Percentiles rank a stretch among this genome's conserved stretches.
These are phyloP conservation scores for Peribolospora kevripleyi DNA, from an alignment of 768 basidiomycete genomes.

Conservation along the genomic window DNA sequence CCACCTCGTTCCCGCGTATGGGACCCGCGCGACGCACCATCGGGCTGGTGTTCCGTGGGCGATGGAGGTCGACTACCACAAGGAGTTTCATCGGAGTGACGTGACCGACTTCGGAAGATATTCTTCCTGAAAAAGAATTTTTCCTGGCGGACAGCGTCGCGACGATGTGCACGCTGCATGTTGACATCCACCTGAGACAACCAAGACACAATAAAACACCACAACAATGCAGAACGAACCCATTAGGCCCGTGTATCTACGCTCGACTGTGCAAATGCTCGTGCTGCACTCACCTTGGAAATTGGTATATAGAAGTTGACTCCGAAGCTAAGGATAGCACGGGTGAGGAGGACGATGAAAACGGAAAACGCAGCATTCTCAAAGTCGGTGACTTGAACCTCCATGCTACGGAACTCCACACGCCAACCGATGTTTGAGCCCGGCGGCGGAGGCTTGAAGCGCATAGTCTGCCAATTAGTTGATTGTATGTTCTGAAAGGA, in stretches of 20 bases:
- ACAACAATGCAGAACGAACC: background rate
- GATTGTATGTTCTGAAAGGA: slow-evolving; percentile 71
- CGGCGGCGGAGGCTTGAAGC: slow-evolving; percentile 94
- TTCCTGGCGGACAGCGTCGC: slow-evolving; percentile 46
- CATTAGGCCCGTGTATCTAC: background rate
- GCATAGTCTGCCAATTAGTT: slow-evolving; percentile 96
- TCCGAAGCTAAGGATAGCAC: slow-evolving; percentile 73
- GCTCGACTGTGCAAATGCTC: background rate
- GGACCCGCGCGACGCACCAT: slow-evolving; percentile 6
- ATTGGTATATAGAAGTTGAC: slow-evolving; percentile 93
- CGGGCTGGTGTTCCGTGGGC: background rate
- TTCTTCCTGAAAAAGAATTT: slow-evolving; percentile 79
- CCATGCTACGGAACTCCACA: slow-evolving; percentile 96
- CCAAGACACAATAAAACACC: slow-evolving; percentile 2
- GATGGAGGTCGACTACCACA: background rate
- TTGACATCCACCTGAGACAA: slow-evolving; percentile 70
- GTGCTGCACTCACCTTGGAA: slow-evolving; percentile 41
- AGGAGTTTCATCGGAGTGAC: slow-evolving; percentile 3
- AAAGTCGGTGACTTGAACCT: slow-evolving; percentile 94
- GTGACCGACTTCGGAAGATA: slow-evolving; percentile 29
- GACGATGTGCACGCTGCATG: slow-evolving; percentile 66
- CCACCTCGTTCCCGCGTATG: slow-evolving; percentile 9
- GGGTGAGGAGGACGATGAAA: slow-evolving; percentile 78
- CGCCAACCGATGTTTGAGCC: slow-evolving; percentile 88
- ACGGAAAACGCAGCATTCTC: slow-evolving; percentile 94